Base-by-base conservation (phyloP, 257 asterid species). In the Avicennia marina region DNA sequence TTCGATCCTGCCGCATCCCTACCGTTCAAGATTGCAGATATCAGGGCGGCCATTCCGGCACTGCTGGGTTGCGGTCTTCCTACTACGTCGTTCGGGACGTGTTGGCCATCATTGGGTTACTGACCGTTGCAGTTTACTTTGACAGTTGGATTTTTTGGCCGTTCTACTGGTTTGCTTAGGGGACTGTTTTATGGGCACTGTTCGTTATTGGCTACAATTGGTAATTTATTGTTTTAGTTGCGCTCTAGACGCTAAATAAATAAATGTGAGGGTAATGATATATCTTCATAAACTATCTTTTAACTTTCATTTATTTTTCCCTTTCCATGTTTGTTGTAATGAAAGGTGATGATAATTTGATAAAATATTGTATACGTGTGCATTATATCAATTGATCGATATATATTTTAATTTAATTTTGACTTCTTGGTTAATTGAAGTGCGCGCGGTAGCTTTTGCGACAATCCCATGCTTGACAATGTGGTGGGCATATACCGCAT, bases 121-220 rank as follows among this genome's bases (percentile, higher is more conserved):
- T 75, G 27, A 81, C 59, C 42, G 73, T 66, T 59, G 85, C 85
- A 32, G 65, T 19, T 8, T 58, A 65, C 20, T 11, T 69, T 42
- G 40, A 81, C 44, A 65, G 16, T 32, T 74, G 85, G 83, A 24
- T 32, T 19, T 29, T 77, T 34, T 83, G 81, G 78, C 88, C 87
- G 24, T 7, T 71, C 3, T 83, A 83, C 24, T 83, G 87, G 91
- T 7, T 64, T 16, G 72, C 74, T 26, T 85, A 83, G 71, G 91
- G 87, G 21, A 80, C 91, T 29, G 73, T 83, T 77, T 83, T 83
- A 39, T 83, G 88, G 91, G 91, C 87, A 16, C 33, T 83, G 46
- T 84, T 84, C 69, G 94, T 84, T 29, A 81, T 84, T 1, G 94
- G 94, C 49, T 90, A 84, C 60, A 90, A 84, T 46, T 84, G 94